Evolutionary conservation across 371 early-diverging fungal genomes (phyloP), one percentile per base, ranked within the genome.

Genomic region (Batkoa obscura): DNA sequence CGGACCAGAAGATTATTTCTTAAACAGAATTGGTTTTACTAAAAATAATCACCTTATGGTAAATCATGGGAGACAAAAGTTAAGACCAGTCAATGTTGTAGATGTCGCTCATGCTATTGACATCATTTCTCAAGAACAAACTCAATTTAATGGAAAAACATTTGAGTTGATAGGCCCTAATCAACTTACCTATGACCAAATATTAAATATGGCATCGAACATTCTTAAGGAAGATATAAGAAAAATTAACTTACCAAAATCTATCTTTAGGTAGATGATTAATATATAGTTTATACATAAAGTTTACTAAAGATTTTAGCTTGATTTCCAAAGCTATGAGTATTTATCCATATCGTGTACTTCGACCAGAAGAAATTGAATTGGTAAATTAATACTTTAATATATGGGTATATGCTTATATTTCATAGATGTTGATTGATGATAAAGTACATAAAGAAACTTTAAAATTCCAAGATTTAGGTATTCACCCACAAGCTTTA

Each of bases 1-100:
- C 62, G 97, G 97, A 55, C 75, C 80, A 59, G 95, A 96, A 66
- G 95, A 94, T 70, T 74, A 83, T 60, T 88, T 94, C 73, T 77
- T 88, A 72, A 89, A 87, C 72, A 74, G 84, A 69, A 79, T 92
- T 58, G 93, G 90, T 60, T 72, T 82, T 82, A 70, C 62, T 2
- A 30, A 36, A 56, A 36, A 37, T 23, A 49, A 50, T 13, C 46
- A 48, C 3, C 8, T 38, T 15, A 43, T 39, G 10, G 12, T 80
- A 63, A 85, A 88, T 63, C 72, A 77, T 32, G 81, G 81, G 38
- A 67, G 75, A 58, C 79, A 86, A 43, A 83, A 74, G 65, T 69
- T 90, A 50, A 74, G 84, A 13, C 94, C 96, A 30, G 88, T 88
- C 42, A 78, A 82, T 64, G 86, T 81, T 13, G 73, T 83, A 43